Base-by-base conservation (phyloP, 108 stramenopile genomes). In the Schizochytrium sp. region DNA sequence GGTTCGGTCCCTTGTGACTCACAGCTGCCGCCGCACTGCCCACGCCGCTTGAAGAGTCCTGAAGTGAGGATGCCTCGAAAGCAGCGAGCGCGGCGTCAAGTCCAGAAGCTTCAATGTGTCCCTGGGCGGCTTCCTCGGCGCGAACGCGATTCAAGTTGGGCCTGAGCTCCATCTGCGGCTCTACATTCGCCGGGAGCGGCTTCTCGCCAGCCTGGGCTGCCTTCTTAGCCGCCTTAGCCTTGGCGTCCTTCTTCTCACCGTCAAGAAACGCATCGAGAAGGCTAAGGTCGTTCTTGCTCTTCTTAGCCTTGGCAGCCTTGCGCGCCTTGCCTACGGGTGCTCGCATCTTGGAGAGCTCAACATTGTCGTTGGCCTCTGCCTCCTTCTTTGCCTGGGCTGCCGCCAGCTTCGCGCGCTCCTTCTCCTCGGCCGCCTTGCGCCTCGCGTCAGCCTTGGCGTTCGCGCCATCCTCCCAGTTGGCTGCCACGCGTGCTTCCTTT, bases 1-100 rank as follows among this genome's bases (percentile, higher is more conserved):
- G 93, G 40, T 93, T 89, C 44, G 94, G 94, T 38, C 93, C 94
- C 50, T 93, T 93, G 89, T 94, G 93, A 38, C 76, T 89, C 38
- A 88, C 92, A 47, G 89, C 93, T 2, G 50, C 90, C 45, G 90
- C 61, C 8, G 46, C 91, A 10, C 57, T 72, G 8, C 76, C 87
- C 28, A 42, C 15, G 53, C 45, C 76, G 0, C 44, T 12, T 38
- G 12, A 44, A 38, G 12, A 8, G 3, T 69, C 12, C 28, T 7
- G 19, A 69, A 69, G 7, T 7, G 42, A 38, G 19, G 12, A 13
- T 38, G 64, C 64, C 64, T 91, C 72, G 40, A 93, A 46, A 50
- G 90, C 90, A 3, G 87, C 89, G 47, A 94, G 88, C 28, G 93
- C 93, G 56, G 88, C 56, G 72, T 93, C 92, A 3, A 93, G 91